Conservation (phyloP, 23 red algal genomes). For the Gracilaria caudata region DNA sequence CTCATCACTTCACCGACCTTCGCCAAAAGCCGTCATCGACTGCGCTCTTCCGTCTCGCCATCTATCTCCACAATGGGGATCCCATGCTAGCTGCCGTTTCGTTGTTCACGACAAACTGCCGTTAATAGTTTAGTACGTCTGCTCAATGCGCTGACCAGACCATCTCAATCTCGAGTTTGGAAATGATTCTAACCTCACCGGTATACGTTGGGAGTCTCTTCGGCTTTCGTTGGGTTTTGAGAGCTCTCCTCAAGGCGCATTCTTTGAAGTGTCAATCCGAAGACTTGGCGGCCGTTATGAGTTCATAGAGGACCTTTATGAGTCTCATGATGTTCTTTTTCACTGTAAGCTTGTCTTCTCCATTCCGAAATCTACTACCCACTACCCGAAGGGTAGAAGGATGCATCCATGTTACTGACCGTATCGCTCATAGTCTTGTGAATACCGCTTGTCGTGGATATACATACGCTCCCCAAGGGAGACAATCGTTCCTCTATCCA, state of each 20-base stretch:
- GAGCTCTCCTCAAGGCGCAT: conserved; percentile 34
- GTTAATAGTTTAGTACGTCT: conserved; percentile 26
- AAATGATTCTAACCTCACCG: conserved; percentile 59
- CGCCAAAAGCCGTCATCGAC: background rate
- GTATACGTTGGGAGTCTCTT: conserved; percentile 62
- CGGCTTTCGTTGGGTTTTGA: conserved; percentile 69
- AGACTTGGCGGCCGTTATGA: conserved; percentile 63
- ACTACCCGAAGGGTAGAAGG: too few species aligned
- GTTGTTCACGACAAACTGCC: background rate
- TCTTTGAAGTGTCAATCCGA: conserved; percentile 60
- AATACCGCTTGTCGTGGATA: too few species aligned
- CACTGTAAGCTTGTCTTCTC: too few species aligned
- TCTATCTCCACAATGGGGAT: background rate
- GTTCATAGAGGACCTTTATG: conserved; percentile 23
- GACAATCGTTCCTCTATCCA: too few species aligned
- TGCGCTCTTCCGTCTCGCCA: background rate
- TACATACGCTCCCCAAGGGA: too few species aligned
- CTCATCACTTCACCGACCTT: background rate
- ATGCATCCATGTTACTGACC: too few species aligned
- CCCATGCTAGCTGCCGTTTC: background rate
- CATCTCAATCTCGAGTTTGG: conserved; percentile 69
- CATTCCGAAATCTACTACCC: too few species aligned
- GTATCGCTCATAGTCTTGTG: too few species aligned
- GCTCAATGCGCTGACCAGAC: too few species aligned
- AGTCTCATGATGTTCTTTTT: too few species aligned